Percentiles rank a stretch among this genome's conserved stretches.
Evolutionary conservation across 371 early-diverging fungal species (phyloP).

Genomic region (Saksenaea vasiformis): DNA sequence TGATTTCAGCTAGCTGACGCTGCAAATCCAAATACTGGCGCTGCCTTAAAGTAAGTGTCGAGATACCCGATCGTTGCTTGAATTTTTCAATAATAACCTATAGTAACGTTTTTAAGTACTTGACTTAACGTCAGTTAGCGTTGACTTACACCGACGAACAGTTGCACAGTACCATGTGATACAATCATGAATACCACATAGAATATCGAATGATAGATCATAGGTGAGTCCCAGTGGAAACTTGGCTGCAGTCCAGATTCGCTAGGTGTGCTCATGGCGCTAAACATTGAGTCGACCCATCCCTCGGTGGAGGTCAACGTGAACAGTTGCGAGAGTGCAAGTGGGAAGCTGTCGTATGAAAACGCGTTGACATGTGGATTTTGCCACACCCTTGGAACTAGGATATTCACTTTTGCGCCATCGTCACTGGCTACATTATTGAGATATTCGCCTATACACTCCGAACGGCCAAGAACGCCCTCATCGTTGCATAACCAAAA

Average conservation of each 20-base stretch:
- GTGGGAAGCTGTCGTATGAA: slow-evolving; percentile 52
- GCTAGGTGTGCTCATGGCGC: slow-evolving; percentile 53
- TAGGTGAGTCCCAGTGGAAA: slow-evolving; percentile 43
- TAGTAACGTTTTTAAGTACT: not conserved
- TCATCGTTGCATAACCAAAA: slow-evolving; percentile 58
- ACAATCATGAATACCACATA: slow-evolving; percentile 61
- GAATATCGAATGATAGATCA: slow-evolving; percentile 56
- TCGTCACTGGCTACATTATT: slow-evolving; percentile 38
- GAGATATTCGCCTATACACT: slow-evolving; percentile 55
- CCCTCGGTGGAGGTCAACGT: slow-evolving; percentile 63
- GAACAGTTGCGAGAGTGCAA: slow-evolving; percentile 50
- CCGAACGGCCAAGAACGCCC: slow-evolving; percentile 25
- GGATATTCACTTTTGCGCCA: slow-evolving; percentile 25
- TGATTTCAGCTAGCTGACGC: slow-evolving; percentile 54
- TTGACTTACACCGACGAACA: slow-evolving; percentile 59
- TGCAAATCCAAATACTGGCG: slow-evolving; percentile 59
- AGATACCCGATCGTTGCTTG: slow-evolving; percentile 60
- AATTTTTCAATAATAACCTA: slow-evolving; percentile 64
- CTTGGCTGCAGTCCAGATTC: slow-evolving; percentile 51
- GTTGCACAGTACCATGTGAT: slow-evolving; percentile 59
- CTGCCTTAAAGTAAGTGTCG: slow-evolving; percentile 55
- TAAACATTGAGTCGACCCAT: slow-evolving; percentile 55
- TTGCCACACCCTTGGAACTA: slow-evolving; percentile 54
- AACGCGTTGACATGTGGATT: slow-evolving; percentile 52
- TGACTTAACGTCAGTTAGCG: not conserved